Evolutionary conservation across 164 flowering plant genomes (phyloP), one percentile per base, ranked within the genome.

Genomic region (Nymphaea colorata): DNA sequence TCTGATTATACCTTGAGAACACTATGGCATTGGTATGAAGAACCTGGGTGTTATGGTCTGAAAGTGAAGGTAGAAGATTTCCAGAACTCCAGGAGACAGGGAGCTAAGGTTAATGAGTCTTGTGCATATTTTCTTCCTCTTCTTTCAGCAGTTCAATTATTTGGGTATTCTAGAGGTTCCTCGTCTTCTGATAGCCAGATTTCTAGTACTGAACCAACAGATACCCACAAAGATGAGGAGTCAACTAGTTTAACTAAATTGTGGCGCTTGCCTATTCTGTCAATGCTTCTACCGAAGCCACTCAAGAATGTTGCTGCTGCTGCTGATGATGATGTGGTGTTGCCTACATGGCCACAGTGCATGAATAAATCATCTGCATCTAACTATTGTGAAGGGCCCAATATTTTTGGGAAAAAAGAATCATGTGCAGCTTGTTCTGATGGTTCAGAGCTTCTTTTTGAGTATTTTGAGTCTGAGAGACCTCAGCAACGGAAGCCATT

Each of bases 11-110:
- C 85, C 65, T 70, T 90, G 76, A 73, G 75, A 67, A 73, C 76
- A 73, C 68, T 90, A 68, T 90, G 96, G 96, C 69, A 82, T 67
- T 90, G 96, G 93, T 90, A 87, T 74, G 91, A 90, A 69, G 78
- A 79, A 72, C 85, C 76, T 67, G 88, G 90, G 61, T 78, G 79
- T 71, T 90, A 80, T 72, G 96, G 96, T 2, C 69, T 90, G 71
- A 86, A 86, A 83, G 81, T 90, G 41, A 81, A 68, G 74, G 82
- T 73, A 14, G 79, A 80, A 64, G 87, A 81, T 64, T 71, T 16
- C 69, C 73, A 55, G 61, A 75, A 71, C 61, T 44, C 72, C 15
- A 79, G 73, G 69, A 75, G 81, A 74, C 59, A 73, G 66, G 83
- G 84, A 16, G 59, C 65, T 64, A 79, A 75, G 68, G 67, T 60